Evolutionary conservation across 2,329 filamentous ascomycete species (phyloP).

Genomic region (Talaromyces sp.): DNA sequence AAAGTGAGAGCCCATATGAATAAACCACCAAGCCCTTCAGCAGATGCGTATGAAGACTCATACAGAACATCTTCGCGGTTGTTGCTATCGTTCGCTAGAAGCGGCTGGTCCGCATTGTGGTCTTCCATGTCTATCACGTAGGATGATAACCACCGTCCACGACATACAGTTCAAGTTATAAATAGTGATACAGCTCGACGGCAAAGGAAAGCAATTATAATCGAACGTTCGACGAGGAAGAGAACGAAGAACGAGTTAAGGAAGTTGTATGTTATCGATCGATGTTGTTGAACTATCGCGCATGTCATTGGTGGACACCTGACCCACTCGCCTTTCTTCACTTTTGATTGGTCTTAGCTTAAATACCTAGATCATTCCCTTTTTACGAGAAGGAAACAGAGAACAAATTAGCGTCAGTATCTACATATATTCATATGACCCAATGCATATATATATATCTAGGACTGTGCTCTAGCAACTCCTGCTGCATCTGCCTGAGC

Average conservation of each 20-base stretch:
- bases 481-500: conserved; percentile 84
- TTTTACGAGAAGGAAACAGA: background rate
- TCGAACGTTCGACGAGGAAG: background rate
- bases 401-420: background rate
- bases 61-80: background rate
- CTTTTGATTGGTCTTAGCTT: background rate
- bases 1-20: conserved; percentile 57
- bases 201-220: background rate
- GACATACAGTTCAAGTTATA: background rate
- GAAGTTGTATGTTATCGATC: background rate
- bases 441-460: conserved; percentile 15
- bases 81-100: conserved; percentile 9
- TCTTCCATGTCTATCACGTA: conserved; percentile 7
- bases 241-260: background rate
- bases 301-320: conserved; percentile 1
- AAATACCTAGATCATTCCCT: background rate
- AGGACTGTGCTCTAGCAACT: conserved; percentile 54
- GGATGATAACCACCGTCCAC: background rate
- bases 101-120: conserved; percentile 15
- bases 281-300: background rate
- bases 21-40: conserved; percentile 29
- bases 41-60: background rate
- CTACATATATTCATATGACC: background rate
- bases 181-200: background rate
- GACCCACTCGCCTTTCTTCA: background rate